Base-by-base conservation (phyloP, 768 basidiomycete genomes). In the Candolleomyces aberdarensis region DNA sequence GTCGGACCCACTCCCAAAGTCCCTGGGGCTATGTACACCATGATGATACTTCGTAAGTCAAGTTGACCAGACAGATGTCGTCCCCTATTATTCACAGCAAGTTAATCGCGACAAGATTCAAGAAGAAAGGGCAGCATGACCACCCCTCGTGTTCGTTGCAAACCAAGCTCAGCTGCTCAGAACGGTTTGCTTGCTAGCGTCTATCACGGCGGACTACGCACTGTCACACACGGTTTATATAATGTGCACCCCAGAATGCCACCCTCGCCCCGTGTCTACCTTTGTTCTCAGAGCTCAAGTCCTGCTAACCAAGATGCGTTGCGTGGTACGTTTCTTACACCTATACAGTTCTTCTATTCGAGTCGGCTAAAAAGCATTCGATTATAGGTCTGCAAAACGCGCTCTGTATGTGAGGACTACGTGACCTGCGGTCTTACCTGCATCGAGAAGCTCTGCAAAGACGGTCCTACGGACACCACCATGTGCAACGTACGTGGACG, bases 351-450 rank as follows among this genome's bases (percentile, higher is more conserved):
- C 11, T 1, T 9, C 39, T 5, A 57, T 57, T 14, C 9, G 1
- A 51, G 20, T 26, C 7, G 49, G 11, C n/a, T 22, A 19, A 22
- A 2, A 8, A 5, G 5, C 43, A 19, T 32, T 47, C 29, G 5
- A 7, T 47, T 32, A 13, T 41, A 61, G 59, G 32, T 61, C 3
- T 61, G 59, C 54, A 60, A 53, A 26, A 22, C 3, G 62, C 63
- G 36, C 52, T 62, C n/a, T 61, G 64, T 41, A 49, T 51, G 14
- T 59, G 64, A 41, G 9, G 63, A 59, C 19, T 66, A 66, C 48
- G 66, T 69, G 15, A 73, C 72, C 2, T 73, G 72, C n/a, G 67
- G 72, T 4, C 49, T 69, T 13, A 57, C 57, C 15, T 73, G 72
- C 41, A 66, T 66, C 0, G 70, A 71, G 53, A 63, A 65, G 50